Evolutionary conservation across 2,329 filamentous ascomycete species (phyloP).

Genomic region (Colletotrichum sp.): DNA sequence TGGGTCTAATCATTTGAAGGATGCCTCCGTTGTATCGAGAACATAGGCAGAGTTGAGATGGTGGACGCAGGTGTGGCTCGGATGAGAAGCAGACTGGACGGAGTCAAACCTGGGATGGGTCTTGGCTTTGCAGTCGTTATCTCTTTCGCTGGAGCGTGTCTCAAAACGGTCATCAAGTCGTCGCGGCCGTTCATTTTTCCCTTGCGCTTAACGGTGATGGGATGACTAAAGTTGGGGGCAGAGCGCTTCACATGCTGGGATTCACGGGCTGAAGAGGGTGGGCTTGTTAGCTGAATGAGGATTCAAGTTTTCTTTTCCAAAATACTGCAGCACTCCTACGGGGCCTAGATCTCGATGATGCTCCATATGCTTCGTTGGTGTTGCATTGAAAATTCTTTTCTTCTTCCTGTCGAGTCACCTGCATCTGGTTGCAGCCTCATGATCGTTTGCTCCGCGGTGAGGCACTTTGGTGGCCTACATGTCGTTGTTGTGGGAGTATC

Average conservation of each 20-base stretch:
- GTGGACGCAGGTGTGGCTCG: constrained; percentile 2
- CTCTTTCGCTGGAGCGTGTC: neutral
- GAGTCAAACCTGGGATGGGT: neutral
- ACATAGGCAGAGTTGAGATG: neutral
- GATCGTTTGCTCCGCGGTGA: neutral
- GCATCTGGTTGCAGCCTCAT: neutral
- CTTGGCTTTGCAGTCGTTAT: neutral
- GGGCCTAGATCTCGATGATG: neutral
- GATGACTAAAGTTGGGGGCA: neutral
- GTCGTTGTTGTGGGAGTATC: neutral
- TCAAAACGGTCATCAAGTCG: neutral
- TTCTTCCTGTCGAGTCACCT: neutral
- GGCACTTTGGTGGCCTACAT: neutral
- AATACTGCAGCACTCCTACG: neutral
- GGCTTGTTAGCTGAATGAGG: neutral
- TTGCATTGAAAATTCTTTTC: neutral
- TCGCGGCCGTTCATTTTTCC: neutral
- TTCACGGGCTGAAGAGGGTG: neutral
- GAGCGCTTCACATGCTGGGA: neutral
- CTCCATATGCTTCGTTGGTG: neutral
- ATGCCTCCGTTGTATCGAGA: neutral
- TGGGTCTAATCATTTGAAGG: neutral
- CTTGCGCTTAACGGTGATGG: neutral
- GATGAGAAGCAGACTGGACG: constrained; percentile 12
- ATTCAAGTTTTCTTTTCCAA: neutral